phyloP scores from a whole-genome alignment of 768 basidiomycete genomes.

The Calocybe indica region DNA sequence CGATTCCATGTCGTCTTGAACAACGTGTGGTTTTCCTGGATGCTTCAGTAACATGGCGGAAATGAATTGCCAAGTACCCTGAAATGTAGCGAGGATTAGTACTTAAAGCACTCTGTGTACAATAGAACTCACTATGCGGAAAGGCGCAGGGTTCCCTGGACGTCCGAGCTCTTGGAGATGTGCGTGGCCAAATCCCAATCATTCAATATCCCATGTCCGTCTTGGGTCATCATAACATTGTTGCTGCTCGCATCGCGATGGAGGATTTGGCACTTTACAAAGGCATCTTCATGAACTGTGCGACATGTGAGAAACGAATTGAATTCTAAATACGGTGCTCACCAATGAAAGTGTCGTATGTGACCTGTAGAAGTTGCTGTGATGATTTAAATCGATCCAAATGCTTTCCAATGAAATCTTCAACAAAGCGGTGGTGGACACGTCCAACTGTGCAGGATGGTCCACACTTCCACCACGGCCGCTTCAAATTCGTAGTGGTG shows the following conservation, averaged over 20 bases:
- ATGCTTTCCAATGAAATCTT: constrained; percentile 10
- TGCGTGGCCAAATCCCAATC: constrained; percentile 11
- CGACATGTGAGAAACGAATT: neutral
- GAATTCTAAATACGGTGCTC: neutral
- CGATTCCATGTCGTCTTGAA: constrained; percentile 11
- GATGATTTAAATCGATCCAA: constrained; percentile 10
- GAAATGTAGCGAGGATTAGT: neutral
- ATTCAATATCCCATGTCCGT: constrained; percentile 7
- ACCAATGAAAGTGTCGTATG: constrained; percentile 18
- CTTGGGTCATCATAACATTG: constrained; percentile 7
- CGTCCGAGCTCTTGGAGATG: neutral
- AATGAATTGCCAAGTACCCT: constrained; percentile 12
- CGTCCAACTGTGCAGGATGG: constrained; percentile 5
- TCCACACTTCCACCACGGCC: constrained; percentile 8
- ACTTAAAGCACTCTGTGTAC: neutral
- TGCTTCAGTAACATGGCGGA: constrained; percentile 3
- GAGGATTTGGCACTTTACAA: constrained; percentile 1
- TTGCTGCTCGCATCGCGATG: constrained; percentile 8
- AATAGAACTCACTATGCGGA: constrained; percentile 4
- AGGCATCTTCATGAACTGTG: constrained; percentile 7
- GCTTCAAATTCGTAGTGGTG: neutral
- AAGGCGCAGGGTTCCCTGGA: neutral
- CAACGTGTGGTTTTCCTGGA: neutral
- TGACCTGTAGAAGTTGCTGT: constrained; percentile 11
- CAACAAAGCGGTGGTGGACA: constrained; percentile 14